Percentiles rank a stretch among this genome's conserved stretches.
phyloP scores from a whole-genome alignment of 2,329 filamentous ascomycete genomes.

The Pseudohalonectria lignicola region DNA sequence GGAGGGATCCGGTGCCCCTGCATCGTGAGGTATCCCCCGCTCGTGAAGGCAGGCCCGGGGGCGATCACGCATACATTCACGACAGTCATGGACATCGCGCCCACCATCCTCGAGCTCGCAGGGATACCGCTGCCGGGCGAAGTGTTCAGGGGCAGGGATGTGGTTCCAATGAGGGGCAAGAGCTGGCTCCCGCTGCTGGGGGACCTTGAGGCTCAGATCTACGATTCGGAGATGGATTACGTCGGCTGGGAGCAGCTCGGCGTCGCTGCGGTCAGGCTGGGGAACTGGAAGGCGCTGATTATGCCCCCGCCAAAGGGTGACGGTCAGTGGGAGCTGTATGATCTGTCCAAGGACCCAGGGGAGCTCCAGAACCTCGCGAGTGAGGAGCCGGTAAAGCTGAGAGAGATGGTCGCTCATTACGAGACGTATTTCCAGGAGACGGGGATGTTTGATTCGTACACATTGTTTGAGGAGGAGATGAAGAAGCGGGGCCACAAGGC shows the following conservation, averaged over 20 bases:
- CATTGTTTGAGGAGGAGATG: too few species aligned
- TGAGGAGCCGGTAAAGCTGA: constrained; percentile 13
- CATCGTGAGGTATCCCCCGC: constrained; percentile 18
- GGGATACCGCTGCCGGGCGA: constrained; percentile 39
- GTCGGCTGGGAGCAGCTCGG: constrained; percentile 23
- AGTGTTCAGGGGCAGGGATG: constrained; percentile 23
- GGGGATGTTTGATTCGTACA: too few species aligned
- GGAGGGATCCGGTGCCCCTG: constrained; percentile 42
- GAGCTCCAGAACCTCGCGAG: constrained; percentile 18
- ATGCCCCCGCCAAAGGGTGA: constrained; percentile 16
- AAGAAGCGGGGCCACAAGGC: too few species aligned
- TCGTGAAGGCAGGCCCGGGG: not conserved
- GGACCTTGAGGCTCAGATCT: not conserved
- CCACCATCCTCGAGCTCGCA: constrained; percentile 34
- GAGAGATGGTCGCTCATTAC: constrained; percentile 15
- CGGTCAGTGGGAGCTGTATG: constrained; percentile 20
- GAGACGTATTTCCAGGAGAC: constrained; percentile 19
- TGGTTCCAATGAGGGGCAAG: constrained; percentile 18
- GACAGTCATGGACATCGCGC: constrained; percentile 39
- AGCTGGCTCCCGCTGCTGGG: not conserved
- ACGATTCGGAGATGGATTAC: constrained; percentile 4
- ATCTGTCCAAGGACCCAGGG: constrained; percentile 18
- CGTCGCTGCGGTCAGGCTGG: constrained; percentile 19
- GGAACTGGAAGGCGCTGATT: constrained; percentile 20
- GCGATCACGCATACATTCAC: constrained; percentile 37